Evolutionary conservation across 2,329 filamentous ascomycete species (phyloP).

Genomic region (Colletotrichum truncatum): DNA sequence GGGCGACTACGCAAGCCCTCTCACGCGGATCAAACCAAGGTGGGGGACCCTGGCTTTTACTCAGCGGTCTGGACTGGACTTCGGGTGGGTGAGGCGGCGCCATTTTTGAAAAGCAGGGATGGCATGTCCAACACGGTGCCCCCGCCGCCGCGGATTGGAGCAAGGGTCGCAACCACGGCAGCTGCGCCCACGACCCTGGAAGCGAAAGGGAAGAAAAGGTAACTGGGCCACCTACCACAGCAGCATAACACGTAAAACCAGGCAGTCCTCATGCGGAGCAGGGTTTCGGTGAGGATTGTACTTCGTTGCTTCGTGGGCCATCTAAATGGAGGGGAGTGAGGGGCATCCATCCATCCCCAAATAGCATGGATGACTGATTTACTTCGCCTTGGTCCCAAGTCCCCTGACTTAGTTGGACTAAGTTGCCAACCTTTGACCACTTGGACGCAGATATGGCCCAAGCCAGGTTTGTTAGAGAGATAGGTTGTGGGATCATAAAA

Average conservation of each 20-base stretch:
- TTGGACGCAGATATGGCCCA: neutral
- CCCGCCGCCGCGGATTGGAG: neutral
- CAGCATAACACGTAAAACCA: conserved; percentile 3
- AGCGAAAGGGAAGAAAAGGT: neutral
- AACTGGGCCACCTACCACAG: conserved; percentile 8
- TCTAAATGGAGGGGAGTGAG: conserved; percentile 11
- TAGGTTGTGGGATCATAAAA: conserved; percentile 23
- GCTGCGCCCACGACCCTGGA: conserved; percentile 18
- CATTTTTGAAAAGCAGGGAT: conserved; percentile 14
- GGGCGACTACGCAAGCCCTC: neutral
- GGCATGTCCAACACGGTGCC: neutral
- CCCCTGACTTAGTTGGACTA: conserved; percentile 8
- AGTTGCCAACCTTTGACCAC: neutral
- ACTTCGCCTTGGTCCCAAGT: conserved; percentile 12
- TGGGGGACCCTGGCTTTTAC: conserved; percentile 10
- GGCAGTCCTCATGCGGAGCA: neutral
- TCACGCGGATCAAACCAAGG: conserved; percentile 18
- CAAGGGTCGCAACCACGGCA: conserved; percentile 27
- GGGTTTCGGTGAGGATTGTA: conserved; percentile 18
- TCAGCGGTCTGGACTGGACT: conserved; percentile 18
- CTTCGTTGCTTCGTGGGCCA: conserved; percentile 5
- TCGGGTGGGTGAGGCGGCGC: neutral
- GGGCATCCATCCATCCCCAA: neutral
- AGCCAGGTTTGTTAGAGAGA: neutral
- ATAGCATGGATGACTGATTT: conserved; percentile 15